phyloP scores from a whole-genome alignment of 495 filamentous ascomycete genomes.

The Terfezia claveryi region DNA sequence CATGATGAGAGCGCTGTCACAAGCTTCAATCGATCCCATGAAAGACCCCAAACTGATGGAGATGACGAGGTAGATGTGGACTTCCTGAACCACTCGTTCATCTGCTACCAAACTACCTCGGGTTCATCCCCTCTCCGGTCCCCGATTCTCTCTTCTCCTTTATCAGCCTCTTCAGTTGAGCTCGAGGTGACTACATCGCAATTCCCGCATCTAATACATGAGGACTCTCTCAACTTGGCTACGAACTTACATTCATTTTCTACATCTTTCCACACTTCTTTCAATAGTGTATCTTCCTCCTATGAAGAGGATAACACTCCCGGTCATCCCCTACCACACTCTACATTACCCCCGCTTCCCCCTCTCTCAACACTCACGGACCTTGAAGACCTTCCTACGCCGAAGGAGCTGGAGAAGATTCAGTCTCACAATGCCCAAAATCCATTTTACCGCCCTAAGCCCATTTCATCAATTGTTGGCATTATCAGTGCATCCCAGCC shows the following conservation, averaged over 20 bases:
- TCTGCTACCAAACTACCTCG: slow-evolving; percentile 25
- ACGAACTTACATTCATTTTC: not conserved
- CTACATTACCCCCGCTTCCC: not conserved
- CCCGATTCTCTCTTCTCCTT: not conserved
- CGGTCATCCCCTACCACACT: not conserved
- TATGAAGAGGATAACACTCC: no score
- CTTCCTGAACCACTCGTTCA: slow-evolving; percentile 23
- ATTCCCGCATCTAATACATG: not conserved
- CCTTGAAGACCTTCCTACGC: slow-evolving; percentile 48
- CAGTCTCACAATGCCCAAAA: slow-evolving; percentile 34
- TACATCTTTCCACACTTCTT: no score
- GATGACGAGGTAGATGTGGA: slow-evolving; percentile 12
- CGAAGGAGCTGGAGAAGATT: slow-evolving; percentile 43
- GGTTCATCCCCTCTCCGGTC: slow-evolving; percentile 2
- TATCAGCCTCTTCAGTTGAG: no score
- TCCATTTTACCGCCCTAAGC: slow-evolving; percentile 26
- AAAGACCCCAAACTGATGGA: no score
- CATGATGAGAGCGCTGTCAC: not conserved
- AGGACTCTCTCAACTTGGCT: not conserved
- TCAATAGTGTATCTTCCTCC: no score
- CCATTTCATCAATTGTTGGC: slow-evolving; percentile 53
- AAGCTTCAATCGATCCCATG: no score
- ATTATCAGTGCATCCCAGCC: slow-evolving; percentile 48
- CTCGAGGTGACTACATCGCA: no score
- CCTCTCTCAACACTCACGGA: slow-evolving; percentile 27